Conservation (phyloP, 1,284 basidiomycete species). For the Salmacisia buchloeana region DNA sequence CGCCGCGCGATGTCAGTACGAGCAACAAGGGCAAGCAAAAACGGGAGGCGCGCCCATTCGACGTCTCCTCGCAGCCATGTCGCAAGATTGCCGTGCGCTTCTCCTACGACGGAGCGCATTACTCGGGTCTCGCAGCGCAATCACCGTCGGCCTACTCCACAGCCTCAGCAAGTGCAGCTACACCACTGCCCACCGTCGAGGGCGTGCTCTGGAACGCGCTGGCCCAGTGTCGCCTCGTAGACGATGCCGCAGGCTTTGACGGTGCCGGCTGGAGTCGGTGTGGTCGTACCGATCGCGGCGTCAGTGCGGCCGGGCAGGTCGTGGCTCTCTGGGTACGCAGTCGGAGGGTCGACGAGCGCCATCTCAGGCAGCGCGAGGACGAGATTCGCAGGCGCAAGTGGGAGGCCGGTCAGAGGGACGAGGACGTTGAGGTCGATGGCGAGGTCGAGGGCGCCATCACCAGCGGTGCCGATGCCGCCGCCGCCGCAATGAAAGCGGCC, state of each 20-base stretch:
- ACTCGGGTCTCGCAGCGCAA: slow-evolving; percentile 72
- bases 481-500: background rate
- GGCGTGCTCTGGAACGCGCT: slow-evolving; percentile 73
- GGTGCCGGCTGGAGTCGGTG: slow-evolving; percentile 82
- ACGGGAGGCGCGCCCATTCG: slow-evolving; percentile 52
- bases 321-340: slow-evolving; percentile 69
- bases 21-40: slow-evolving; percentile 19
- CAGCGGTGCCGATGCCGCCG: background rate
- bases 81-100: slow-evolving; percentile 89
- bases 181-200: slow-evolving; percentile 79
- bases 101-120: slow-evolving; percentile 85
- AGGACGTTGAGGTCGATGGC: background rate
- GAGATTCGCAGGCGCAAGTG: slow-evolving; percentile 3
- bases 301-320: slow-evolving; percentile 90
- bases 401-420: slow-evolving; percentile 9
- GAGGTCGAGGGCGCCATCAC: background rate
- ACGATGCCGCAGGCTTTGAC: slow-evolving; percentile 33
- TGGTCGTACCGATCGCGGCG: slow-evolving; percentile 89
- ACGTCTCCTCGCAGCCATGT: slow-evolving; percentile 64
- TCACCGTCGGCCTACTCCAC: background rate
- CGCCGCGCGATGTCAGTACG: too few species aligned
- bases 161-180: slow-evolving; percentile 53
- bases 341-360: slow-evolving; percentile 37
- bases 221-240: slow-evolving; percentile 36
- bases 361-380: slow-evolving; percentile 4